These are phyloP conservation scores for Trifolium fragiferum DNA, from an alignment of 306 rosid genomes.

Conservation along the genomic window DNA sequence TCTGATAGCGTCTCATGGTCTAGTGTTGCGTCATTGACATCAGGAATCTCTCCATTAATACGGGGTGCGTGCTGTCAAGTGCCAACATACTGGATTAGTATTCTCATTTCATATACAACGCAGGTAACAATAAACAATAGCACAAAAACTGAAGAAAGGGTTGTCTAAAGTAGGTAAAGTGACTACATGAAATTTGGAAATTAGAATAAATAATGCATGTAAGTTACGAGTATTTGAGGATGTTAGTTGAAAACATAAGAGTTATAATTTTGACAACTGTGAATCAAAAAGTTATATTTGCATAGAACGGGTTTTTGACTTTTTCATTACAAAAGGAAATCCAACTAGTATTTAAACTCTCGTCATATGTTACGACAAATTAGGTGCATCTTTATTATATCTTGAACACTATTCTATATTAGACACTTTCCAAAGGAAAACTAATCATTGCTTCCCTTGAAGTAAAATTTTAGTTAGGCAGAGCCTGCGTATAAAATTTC, in stretches of 20 bases:
- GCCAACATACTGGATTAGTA: constrained; percentile 58
- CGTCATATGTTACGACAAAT: too few species aligned
- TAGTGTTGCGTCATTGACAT: constrained; percentile 85
- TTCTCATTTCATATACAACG: constrained; percentile 25
- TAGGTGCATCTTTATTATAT: too few species aligned
- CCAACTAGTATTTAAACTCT: too few species aligned
- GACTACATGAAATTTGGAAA: constrained; percentile 8
- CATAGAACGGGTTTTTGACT: too few species aligned
- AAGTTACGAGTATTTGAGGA: not conserved
- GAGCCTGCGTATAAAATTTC: too few species aligned
- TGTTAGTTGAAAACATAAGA: not conserved
- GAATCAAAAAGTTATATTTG: not conserved
- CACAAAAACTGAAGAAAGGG: constrained; percentile 19
- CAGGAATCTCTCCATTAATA: constrained; percentile 94
- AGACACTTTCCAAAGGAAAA: too few species aligned
- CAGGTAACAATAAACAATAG: constrained; percentile 37
- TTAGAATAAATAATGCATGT: constrained; percentile 20
- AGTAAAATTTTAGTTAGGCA: too few species aligned
- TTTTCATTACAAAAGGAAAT: too few species aligned
- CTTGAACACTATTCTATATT: too few species aligned
- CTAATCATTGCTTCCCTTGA: too few species aligned
- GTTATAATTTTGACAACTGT: not conserved
- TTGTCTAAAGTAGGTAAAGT: constrained; percentile 11
- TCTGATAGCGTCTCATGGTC: constrained; percentile 83
- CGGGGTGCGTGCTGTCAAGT: constrained; percentile 97